Evolutionary conservation across 306 rosid genomes (phyloP).

Genomic region (Quercus robur): DNA sequence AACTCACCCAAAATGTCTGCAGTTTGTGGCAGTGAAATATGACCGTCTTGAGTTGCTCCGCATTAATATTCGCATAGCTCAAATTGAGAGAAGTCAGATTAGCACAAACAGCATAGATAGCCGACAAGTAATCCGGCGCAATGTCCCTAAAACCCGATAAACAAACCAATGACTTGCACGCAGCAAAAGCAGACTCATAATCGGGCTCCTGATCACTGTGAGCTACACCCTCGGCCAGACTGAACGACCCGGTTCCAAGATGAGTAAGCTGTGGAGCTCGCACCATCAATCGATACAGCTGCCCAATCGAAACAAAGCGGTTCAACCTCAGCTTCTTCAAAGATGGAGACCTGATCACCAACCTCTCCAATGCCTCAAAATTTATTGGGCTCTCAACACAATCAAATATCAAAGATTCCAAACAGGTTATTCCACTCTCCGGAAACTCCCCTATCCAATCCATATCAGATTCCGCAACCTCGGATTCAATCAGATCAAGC

Average conservation of each 20-base stretch:
- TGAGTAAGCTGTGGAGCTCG: constrained; percentile 79
- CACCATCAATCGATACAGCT: constrained; percentile 49
- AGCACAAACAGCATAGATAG: constrained; percentile 58
- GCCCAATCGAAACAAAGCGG: constrained; percentile 47
- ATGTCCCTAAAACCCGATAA: constrained; percentile 85
- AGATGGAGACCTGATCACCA: constrained; percentile 72
- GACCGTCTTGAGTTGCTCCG: constrained; percentile 57
- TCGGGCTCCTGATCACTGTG: constrained; percentile 58
- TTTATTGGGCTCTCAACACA: constrained; percentile 58
- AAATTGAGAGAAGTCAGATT: constrained; percentile 72
- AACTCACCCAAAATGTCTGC: constrained; percentile 67
- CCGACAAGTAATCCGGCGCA: constrained; percentile 50
- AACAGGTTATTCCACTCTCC: constrained; percentile 42
- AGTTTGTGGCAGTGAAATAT: constrained; percentile 66
- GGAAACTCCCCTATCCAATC: constrained; percentile 94
- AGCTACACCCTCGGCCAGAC: constrained; percentile 30
- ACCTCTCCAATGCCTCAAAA: constrained; percentile 77
- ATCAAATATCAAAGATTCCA: constrained; percentile 74
- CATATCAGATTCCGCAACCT: constrained; percentile 52
- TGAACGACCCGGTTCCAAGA: constrained; percentile 69
- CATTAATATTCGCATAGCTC: constrained; percentile 62
- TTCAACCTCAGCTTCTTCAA: constrained; percentile 76
- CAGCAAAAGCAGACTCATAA: constrained; percentile 58
- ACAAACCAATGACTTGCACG: constrained; percentile 75
- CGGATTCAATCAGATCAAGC: constrained; percentile 77